Evolutionary conservation across 2,329 filamentous ascomycete species (phyloP), one percentile per base, ranked within the genome.

Genomic region (Conoideocrella luteorostrata): DNA sequence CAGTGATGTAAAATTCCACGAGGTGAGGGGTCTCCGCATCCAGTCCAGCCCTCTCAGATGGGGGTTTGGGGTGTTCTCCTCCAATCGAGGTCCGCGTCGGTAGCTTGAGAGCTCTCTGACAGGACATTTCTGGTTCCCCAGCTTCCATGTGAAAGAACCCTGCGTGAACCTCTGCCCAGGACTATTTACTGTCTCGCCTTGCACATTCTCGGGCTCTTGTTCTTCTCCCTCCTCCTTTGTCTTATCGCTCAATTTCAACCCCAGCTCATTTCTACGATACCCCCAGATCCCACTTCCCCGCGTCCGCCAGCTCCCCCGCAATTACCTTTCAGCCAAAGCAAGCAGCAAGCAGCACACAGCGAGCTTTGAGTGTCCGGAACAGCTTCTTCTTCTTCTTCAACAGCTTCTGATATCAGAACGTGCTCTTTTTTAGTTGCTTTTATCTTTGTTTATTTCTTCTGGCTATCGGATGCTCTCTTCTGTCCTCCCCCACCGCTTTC

Each of bases 391-490:
- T 40, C 9, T 21, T n/a, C 15, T 12, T 13, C 12, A 6, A 10
- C 6, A 20, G 15, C 10, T 30, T 24, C 37, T 39, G n/a, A n/a
- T n/a, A n/a, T n/a, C n/a, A n/a, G n/a, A n/a, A n/a, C n/a, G n/a
- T n/a, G n/a, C n/a, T n/a, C n/a, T n/a, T n/a, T n/a, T n/a, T n/a
- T n/a, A n/a, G 23, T 18, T 13, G 1, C 18, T 17, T 18, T 32
- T n/a, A 11, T 23, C 15, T 21, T 18, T 35, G 37, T 42, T 37
- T 45, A 36, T 21, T 32, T 41, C 28, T 36, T 30, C 18, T 35
- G 18, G n/a, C 32, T n/a, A 21, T 35, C 56, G 50, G 46, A 55
- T 56, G 50, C 45, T 56, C 39, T 50, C 49, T 30, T 56, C 51
- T 41, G 46, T 58, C 33, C 48, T 58, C 22, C 44, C 49, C 42